A percentile compares a stretch with the other conserved stretches of the same genome.
Evolutionary conservation across 202 grass and related monocot genomes (phyloP).

Genomic region (Panicum virgatum): DNA sequence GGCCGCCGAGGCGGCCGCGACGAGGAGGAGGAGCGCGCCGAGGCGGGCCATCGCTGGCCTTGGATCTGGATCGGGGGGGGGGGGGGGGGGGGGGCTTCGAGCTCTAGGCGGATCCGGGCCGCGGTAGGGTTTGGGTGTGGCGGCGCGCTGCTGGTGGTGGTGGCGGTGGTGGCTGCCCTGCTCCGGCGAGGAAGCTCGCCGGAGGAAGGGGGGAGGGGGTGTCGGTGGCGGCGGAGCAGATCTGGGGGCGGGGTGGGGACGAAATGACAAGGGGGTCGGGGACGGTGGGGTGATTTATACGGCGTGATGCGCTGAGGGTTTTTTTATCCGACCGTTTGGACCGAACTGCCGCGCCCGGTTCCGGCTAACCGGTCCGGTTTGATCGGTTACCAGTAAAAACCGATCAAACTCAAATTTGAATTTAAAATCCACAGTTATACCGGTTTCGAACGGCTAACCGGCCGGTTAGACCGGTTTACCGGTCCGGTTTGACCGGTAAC

Average conservation of each 20-base stretch:
- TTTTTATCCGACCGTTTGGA: too few relatives aligned
- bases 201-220: constrained; percentile 6
- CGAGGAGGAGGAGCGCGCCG: not conserved
- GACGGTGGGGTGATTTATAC: constrained; percentile 30
- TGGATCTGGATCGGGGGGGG: constrained; percentile 49
- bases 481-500: too few relatives aligned
- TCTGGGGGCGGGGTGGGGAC: constrained; percentile 18
- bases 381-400: too few relatives aligned
- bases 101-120: constrained; percentile 4
- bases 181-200: constrained; percentile 30
- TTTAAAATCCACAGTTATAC: too few relatives aligned
- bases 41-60: constrained; percentile 39
- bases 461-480: too few relatives aligned
- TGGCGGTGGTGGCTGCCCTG: not conserved
- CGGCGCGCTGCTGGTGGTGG: not conserved
- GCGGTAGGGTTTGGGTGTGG: not conserved
- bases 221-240: constrained; percentile 51
- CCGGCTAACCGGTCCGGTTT: too few relatives aligned
- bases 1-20: not conserved
- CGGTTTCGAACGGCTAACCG: too few relatives aligned
- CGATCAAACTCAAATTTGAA: too few relatives aligned
- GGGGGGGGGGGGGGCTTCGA: not conserved
- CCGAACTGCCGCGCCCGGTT: too few relatives aligned
- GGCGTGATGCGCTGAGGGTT: too few relatives aligned
- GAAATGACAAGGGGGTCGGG: not conserved